A percentile compares a stretch with the other conserved stretches of the same genome.
phyloP scores from a whole-genome alignment of 768 basidiomycete genomes.

The Termitomyces sp. region DNA sequence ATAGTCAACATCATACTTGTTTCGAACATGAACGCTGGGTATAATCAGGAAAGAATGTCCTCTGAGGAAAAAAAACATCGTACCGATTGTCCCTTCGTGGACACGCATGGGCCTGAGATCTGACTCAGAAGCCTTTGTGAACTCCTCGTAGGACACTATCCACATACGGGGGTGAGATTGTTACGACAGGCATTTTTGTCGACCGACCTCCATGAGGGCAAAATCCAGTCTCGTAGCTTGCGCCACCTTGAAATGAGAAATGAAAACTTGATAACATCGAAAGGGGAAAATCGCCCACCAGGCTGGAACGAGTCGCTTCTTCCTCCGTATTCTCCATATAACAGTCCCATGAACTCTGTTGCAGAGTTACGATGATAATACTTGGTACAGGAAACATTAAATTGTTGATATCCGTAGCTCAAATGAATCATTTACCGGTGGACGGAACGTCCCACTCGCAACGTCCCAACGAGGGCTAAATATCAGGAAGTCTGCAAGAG shows the following conservation, averaged over 20 bases:
- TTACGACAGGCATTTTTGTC: neutral
- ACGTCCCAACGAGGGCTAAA: conserved; percentile 68
- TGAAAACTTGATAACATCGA: neutral
- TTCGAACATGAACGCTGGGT: conserved; percentile 60
- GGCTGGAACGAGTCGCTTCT: conserved; percentile 61
- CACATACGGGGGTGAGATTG: neutral
- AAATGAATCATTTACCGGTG: conserved; percentile 37
- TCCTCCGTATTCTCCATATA: conserved; percentile 63
- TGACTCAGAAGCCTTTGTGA: conserved; percentile 50
- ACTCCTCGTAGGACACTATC: conserved; percentile 57
- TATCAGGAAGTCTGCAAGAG: conserved; percentile 62
- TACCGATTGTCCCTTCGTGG: conserved; percentile 52
- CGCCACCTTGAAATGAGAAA: conserved; percentile 31
- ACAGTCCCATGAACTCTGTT: conserved; percentile 62
- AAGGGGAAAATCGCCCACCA: conserved; percentile 24
- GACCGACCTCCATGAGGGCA: conserved; percentile 58
- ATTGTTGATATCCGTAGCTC: neutral
- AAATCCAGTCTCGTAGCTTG: conserved; percentile 62
- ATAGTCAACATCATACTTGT: conserved; percentile 59
- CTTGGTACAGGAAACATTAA: conserved; percentile 19
- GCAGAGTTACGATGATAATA: conserved; percentile 65
- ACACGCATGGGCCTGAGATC: conserved; percentile 50
- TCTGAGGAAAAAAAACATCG: conserved; percentile 7
- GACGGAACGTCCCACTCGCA: conserved; percentile 53
- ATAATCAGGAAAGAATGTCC: neutral